These are phyloP conservation scores for Tagetes erecta DNA, from an alignment of 129 eudicot genomes.

Conservation along the genomic window DNA sequence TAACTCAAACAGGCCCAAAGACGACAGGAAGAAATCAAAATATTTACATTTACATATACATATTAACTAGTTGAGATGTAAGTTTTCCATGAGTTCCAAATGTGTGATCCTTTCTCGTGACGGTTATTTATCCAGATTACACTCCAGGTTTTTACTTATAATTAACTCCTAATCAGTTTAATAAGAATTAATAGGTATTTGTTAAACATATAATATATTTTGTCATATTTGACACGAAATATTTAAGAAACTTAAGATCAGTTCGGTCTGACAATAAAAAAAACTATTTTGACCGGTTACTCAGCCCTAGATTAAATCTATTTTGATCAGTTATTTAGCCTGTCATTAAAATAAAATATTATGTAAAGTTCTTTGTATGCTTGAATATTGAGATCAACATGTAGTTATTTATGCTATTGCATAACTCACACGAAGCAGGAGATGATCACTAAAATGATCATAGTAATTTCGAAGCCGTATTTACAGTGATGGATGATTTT, in stretches of 20 bases:
- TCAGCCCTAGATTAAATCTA: not conserved
- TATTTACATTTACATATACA: no score
- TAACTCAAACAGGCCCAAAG: no score
- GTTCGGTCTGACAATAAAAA: no score
- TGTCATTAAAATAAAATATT: not conserved
- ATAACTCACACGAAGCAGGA: slow-evolving; percentile 3
- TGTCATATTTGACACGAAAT: not conserved
- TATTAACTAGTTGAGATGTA: no score
- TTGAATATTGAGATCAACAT: not conserved
- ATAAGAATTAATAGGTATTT: not conserved
- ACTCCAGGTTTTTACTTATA: no score
- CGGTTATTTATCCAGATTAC: no score
- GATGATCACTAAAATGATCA: not conserved
- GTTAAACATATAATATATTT: not conserved
- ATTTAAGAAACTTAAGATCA: not conserved
- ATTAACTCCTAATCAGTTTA: not conserved
- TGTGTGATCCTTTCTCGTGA: no score
- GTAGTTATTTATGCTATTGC: not conserved
- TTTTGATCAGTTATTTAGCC: not conserved
- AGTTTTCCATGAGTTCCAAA: no score
- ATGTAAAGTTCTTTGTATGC: not conserved
- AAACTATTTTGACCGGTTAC: not conserved
- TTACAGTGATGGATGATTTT: not conserved
- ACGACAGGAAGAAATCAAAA: no score
- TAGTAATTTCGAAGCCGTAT: slow-evolving; percentile 4